Evolutionary conservation across 73 alveolate species (phyloP).

Genomic region (Paraurostyla sp.): DNA sequence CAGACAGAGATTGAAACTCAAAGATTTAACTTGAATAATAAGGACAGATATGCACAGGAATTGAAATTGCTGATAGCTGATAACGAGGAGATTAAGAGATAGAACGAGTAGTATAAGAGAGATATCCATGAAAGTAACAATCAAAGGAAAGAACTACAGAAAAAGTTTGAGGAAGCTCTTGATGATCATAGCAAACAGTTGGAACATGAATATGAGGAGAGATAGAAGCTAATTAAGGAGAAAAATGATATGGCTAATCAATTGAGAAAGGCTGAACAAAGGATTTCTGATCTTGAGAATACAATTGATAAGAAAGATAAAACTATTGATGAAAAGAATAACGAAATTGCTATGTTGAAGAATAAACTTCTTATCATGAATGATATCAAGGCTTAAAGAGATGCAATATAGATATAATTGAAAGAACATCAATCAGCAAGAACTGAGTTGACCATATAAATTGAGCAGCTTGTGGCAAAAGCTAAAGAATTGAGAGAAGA

Average conservation of each 20-base stretch:
- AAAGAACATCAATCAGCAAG: conserved; percentile 56
- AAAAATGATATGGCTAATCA: conserved; percentile 47
- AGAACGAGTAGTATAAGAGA: conserved; percentile 44
- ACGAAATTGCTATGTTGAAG: conserved; percentile 55
- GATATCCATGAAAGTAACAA: conserved; percentile 50
- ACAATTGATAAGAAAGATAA: neutral
- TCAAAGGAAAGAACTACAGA: conserved; percentile 22
- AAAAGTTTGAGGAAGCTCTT: conserved; percentile 33
- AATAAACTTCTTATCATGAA: conserved; percentile 44
- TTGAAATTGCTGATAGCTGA: conserved; percentile 37
- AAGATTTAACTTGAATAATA: neutral
- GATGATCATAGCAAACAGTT: conserved; percentile 52
- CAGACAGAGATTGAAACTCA: conserved; percentile 41
- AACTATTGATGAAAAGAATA: conserved; percentile 26
- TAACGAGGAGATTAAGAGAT: conserved; percentile 40
- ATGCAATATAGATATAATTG: conserved; percentile 1
- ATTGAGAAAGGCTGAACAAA: conserved; percentile 45
- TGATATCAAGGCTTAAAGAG: conserved; percentile 68
- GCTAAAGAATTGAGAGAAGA: conserved; percentile 42
- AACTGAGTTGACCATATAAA: conserved; percentile 25
- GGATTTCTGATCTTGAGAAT: conserved; percentile 16
- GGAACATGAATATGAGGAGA: conserved; percentile 44
- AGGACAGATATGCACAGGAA: conserved; percentile 47
- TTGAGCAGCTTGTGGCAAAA: conserved; percentile 34
- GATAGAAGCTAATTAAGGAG: conserved; percentile 22